A percentile compares a stretch with the other conserved stretches of the same genome.
Conservation (phyloP, 2,329 filamentous ascomycete species). For the Pseudogymnoascus sp. region DNA sequence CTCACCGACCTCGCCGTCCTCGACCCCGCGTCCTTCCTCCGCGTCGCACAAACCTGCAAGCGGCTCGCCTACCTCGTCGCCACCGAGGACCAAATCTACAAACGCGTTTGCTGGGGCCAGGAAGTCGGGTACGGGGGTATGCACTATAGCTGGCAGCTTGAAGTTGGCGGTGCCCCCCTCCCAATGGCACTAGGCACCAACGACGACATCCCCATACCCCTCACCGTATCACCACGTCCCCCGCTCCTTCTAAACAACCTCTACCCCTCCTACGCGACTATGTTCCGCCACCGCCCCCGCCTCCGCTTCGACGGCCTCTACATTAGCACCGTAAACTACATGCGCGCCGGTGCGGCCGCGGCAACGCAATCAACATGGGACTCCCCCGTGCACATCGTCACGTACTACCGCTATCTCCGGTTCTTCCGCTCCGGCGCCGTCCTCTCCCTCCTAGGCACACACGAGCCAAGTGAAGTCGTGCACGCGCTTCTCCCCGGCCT, state of each 20-base stretch:
- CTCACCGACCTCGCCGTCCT: conserved; percentile 60
- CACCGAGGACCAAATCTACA: conserved; percentile 83
- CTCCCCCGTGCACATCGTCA: conserved; percentile 86
- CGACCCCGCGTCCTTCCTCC: conserved; percentile 70
- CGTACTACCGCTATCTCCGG: conserved; percentile 93
- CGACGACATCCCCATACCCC: not conserved
- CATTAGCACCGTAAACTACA: conserved; percentile 94
- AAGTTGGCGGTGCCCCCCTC: conserved; percentile 42
- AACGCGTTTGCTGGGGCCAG: conserved; percentile 57
- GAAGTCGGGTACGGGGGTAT: conserved; percentile 76
- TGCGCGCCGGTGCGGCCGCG: conserved; percentile 68
- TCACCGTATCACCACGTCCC: not conserved
- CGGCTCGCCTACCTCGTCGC: conserved; percentile 75
- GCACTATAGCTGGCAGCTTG: conserved; percentile 68
- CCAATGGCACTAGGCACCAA: not conserved
- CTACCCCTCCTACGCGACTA: conserved; percentile 50
- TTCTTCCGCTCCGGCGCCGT: conserved; percentile 86
- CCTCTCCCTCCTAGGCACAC: conserved; percentile 71
- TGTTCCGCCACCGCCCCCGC: conserved; percentile 76
- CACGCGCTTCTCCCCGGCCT: conserved; percentile 70
- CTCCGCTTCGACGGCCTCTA: conserved; percentile 94
- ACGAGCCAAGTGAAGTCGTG: conserved; percentile 79
- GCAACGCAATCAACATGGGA: conserved; percentile 66
- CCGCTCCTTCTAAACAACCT: conserved; percentile 27
- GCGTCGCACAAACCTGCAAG: conserved; percentile 75